phyloP scores from a whole-genome alignment of 2,329 filamentous ascomycete genomes.

The Aspergillus thermomutatus region DNA sequence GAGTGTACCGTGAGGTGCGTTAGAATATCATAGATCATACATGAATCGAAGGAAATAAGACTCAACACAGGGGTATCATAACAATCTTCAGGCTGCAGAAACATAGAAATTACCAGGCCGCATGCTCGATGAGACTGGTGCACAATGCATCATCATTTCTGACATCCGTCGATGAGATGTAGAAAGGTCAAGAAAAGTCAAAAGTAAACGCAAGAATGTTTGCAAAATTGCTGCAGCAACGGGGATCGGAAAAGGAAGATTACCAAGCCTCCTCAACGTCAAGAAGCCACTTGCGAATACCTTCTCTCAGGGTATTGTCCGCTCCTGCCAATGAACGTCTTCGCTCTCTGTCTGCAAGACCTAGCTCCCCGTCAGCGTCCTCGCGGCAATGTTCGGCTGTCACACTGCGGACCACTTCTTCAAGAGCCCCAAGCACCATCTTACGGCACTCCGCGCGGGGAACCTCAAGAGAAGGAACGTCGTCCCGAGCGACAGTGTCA shows the following conservation, averaged over 20 bases:
- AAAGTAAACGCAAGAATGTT: background rate
- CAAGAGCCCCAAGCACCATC: slow-evolving; percentile 54
- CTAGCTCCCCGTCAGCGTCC: slow-evolving; percentile 31
- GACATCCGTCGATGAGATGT: background rate
- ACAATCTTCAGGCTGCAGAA: slow-evolving; percentile 3
- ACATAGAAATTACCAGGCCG: background rate
- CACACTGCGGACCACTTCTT: slow-evolving; percentile 55
- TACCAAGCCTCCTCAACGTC: slow-evolving; percentile 47
- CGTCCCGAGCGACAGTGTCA: slow-evolving; percentile 23
- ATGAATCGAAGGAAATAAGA: slow-evolving; percentile 8
- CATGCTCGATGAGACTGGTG: background rate
- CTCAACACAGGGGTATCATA: slow-evolving; percentile 27
- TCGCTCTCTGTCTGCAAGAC: slow-evolving; percentile 31
- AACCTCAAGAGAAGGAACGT: slow-evolving; percentile 41
- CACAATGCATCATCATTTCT: background rate
- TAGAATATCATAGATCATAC: background rate
- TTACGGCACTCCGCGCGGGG: slow-evolving; percentile 52
- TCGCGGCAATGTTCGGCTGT: slow-evolving; percentile 46
- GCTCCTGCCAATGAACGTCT: slow-evolving; percentile 30
- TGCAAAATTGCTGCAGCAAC: background rate
- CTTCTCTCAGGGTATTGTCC: slow-evolving; percentile 55
- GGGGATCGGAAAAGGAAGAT: slow-evolving; percentile 3
- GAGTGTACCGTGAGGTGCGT: background rate
- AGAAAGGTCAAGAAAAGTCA: background rate
- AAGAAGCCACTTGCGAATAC: slow-evolving; percentile 54